A percentile compares a stretch with the other conserved stretches of the same genome.
phyloP scores from a whole-genome alignment of 2,329 filamentous ascomycete species.

The Colletotrichum sansevieriae region DNA sequence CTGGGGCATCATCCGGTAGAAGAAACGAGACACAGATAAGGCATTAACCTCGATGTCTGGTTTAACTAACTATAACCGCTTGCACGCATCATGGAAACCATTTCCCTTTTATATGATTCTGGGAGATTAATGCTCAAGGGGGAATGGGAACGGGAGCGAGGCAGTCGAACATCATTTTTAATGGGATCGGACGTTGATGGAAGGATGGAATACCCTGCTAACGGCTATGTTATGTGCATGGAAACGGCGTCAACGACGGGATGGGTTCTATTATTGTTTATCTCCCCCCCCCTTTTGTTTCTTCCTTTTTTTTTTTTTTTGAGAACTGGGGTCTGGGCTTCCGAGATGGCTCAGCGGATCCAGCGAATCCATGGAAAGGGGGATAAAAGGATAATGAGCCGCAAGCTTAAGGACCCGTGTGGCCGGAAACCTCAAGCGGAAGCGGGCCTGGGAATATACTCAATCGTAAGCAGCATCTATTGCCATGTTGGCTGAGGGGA shows the following conservation, averaged over 20 bases:
- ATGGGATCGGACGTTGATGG: constrained; percentile 15
- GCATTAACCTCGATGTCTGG: too few relatives aligned
- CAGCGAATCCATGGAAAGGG: not conserved
- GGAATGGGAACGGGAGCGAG: constrained; percentile 17
- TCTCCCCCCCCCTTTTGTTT: too few relatives aligned
- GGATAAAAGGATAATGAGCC: not conserved
- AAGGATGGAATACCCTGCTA: constrained; percentile 37
- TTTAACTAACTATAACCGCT: too few relatives aligned
- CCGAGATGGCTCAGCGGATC: not conserved
- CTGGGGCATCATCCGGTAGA: constrained; percentile 85
- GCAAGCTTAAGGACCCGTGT: not conserved
- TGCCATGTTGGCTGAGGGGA: constrained; percentile 15
- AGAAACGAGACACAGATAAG: not conserved
- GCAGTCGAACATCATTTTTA: constrained; percentile 16
- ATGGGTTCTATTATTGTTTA: constrained; percentile 13
- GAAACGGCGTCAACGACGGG: constrained; percentile 35
- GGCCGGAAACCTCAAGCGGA: not conserved
- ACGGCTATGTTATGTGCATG: constrained; percentile 39
- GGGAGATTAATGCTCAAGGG: constrained; percentile 1
- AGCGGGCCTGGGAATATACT: not conserved
- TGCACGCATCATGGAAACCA: not conserved
- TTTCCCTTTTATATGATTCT: constrained; percentile 18
- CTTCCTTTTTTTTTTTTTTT: too few relatives aligned
- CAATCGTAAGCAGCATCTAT: constrained; percentile 27
- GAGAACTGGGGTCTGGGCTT: not conserved